Evolutionary conservation across 176 grass and related monocot species (phyloP), one percentile per base, ranked within the genome.

Genomic region (Pharus latifolius): DNA sequence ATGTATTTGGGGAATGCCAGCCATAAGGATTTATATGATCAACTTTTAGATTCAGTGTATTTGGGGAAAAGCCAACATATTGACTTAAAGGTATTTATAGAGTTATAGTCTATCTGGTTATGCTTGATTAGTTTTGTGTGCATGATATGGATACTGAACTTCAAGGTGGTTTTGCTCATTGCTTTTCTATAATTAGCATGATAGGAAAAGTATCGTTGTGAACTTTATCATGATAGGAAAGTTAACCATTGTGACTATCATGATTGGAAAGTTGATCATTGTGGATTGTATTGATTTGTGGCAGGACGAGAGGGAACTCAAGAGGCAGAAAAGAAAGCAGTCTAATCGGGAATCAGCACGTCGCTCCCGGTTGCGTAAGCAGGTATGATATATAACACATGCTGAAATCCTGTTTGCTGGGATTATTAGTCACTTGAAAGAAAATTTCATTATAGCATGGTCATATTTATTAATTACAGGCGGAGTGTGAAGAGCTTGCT

Each of bases 261-360:
- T n/a, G n/a, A n/a, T n/a, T n/a, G n/a, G n/a, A n/a, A n/a, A 11
- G 3, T 31, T 68, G 11, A 47, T 47, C 3, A 54, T 6, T 49
- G 16, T 22, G 10, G 56, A 57, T 10, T 73, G n/a, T 67, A 33
- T 63, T 60, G 55, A n/a, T 41, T 63, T 38, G 20, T 63, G 71
- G 34, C 69, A 98, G 89, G 89, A 98, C 76, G 94, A 98, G 65
- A 93, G 94, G 78, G 94, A 93, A 63, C 56, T 98, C 1, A 98
- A 93, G 71, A 87, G 85, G 71, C 89, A 98, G 76, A 88, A 88
- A 77, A 90, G 87, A 75, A 98, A 98, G 84, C 84, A 93, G 62
- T 98, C 89, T 26, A 98, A 98, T 40, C 81, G 94, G 78, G 94
- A 98, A 82, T 98, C 94, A 33, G 94, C 94, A 34, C 89, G 94